These are phyloP conservation scores for Fusarium praegraminearum DNA, from an alignment of 2,329 filamentous ascomycete species.

Conservation along the genomic window DNA sequence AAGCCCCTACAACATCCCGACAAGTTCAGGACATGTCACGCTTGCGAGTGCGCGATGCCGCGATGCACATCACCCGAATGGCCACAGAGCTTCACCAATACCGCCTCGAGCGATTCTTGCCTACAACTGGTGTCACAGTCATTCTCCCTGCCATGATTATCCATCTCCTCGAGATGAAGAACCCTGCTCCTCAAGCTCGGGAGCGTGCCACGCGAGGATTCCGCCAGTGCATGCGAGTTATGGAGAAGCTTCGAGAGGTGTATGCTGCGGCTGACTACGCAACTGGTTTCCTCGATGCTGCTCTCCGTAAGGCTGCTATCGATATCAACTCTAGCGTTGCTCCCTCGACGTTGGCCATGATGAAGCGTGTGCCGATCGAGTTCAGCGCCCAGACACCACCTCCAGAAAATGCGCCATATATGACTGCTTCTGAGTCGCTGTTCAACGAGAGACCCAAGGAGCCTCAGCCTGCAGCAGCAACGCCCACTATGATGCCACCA, in stretches of 20 bases:
- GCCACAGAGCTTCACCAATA: slow-evolving; percentile 79
- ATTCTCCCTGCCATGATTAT: slow-evolving; percentile 94
- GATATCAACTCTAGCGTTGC: slow-evolving; percentile 65
- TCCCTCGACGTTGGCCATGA: slow-evolving; percentile 52
- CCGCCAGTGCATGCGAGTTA: slow-evolving; percentile 91
- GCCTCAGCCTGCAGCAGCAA: slow-evolving; percentile 20
- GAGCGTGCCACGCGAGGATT: slow-evolving; percentile 83
- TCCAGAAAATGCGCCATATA: slow-evolving; percentile 62
- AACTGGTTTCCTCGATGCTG: slow-evolving; percentile 93
- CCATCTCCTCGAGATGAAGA: slow-evolving; percentile 92
- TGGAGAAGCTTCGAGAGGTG: slow-evolving; percentile 87
- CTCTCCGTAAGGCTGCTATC: slow-evolving; percentile 87
- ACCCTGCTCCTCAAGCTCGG: slow-evolving; percentile 77
- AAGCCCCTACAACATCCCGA: slow-evolving; percentile 65
- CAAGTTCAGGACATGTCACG: slow-evolving; percentile 86
- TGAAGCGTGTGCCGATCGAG: slow-evolving; percentile 54
- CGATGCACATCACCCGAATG: slow-evolving; percentile 86
- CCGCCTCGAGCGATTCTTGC: slow-evolving; percentile 81
- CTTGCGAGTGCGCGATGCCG: slow-evolving; percentile 84
- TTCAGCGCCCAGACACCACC: slow-evolving; percentile 64
- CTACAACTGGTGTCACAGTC: slow-evolving; percentile 91
- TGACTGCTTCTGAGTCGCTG: slow-evolving; percentile 57
- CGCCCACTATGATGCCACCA: slow-evolving; percentile 52
- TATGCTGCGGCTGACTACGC: slow-evolving; percentile 96
- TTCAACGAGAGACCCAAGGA: slow-evolving; percentile 52